Evolutionary conservation across 768 basidiomycete species (phyloP), one percentile per base, ranked within the genome.

Genomic region (Lentinula guzmanii): DNA sequence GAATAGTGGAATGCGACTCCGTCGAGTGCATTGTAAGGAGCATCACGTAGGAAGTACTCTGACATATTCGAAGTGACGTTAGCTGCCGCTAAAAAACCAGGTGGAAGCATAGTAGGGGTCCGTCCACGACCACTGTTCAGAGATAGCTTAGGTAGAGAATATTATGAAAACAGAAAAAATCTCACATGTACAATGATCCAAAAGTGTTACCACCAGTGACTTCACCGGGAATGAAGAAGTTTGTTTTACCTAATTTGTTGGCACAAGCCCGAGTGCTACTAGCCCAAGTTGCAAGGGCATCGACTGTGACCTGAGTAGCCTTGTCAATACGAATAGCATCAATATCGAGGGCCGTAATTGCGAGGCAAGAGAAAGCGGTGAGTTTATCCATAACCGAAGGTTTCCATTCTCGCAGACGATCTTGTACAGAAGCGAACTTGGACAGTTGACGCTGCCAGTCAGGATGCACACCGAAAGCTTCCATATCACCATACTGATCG

Each of bases 241-340:
- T 95, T 6, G 76, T 81, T 78, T 97, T 97, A 57, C 86, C 85
- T n/a, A 92, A 73, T 0, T 76, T 73, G 4, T 75, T 70, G 1
- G 95, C 95, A 70, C 95, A 96, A 10, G 80, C 76, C 46, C 92
- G 82, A 1, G 93, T 91, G 59, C 79, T 77, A 0, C 85, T 73
- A 0, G 91, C 78, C 95, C 95, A 97, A 0, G 77, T 69, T 3
- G 91, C 80, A 57, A 95, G 79, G 3, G 89, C 91, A 58, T 87
- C 86, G 16, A 96, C 85, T 4, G 92, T 91, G 61, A 97, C 83
- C 70, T 97, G 95, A 0, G 93, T 96, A 31, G 95, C 86, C 73
- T 97, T 97, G 72, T 96, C 95, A 75, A 97, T 87, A 74, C 95
- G 95, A 71, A 97, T 96, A 61, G 86, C 95, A 70, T 97, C 95